These are phyloP conservation scores for Gigaspora rosea DNA, from an alignment of 192 early-diverging fungal species.

Conservation along the genomic window DNA sequence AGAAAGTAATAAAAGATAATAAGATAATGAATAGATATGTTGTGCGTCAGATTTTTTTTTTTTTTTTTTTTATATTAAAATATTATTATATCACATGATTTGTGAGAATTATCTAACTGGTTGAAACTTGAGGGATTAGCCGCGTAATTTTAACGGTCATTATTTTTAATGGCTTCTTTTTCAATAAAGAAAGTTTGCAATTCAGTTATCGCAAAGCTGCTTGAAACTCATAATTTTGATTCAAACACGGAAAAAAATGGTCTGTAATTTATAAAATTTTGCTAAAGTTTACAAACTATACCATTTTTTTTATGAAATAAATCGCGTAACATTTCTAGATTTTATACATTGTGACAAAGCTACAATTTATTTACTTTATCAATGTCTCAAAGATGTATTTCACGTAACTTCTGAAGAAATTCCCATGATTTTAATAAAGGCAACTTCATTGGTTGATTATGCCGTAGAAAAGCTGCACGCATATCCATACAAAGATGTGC, in stretches of 20 bases:
- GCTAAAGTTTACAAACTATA: neutral
- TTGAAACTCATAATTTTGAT: neutral
- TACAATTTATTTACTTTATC: constrained; percentile 1
- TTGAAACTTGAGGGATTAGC: too few species aligned
- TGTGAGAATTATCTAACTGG: too few species aligned
- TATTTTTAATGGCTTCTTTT: neutral
- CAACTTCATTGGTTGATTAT: constrained; percentile 36
- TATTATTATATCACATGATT: too few species aligned
- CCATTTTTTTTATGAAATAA: neutral
- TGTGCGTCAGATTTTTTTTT: too few species aligned
- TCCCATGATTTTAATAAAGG: constrained; percentile 18
- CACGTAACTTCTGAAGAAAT: neutral
- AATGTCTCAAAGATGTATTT: neutral
- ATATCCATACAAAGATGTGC: constrained; percentile 54
- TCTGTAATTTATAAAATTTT: neutral
- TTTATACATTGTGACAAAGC: constrained; percentile 1
- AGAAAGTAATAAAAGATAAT: too few species aligned
- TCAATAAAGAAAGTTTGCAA: neutral
- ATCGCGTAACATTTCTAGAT: neutral
- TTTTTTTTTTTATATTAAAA: too few species aligned
- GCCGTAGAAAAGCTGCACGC: constrained; percentile 41
- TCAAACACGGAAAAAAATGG: neutral
- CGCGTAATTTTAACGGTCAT: too few species aligned
- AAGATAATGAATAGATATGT: too few species aligned
- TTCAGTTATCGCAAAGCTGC: neutral